A percentile compares a stretch with the other conserved stretches of the same genome.
Evolutionary conservation across 164 flowering plant species (phyloP).

Genomic region (Macadamia integrifolia): DNA sequence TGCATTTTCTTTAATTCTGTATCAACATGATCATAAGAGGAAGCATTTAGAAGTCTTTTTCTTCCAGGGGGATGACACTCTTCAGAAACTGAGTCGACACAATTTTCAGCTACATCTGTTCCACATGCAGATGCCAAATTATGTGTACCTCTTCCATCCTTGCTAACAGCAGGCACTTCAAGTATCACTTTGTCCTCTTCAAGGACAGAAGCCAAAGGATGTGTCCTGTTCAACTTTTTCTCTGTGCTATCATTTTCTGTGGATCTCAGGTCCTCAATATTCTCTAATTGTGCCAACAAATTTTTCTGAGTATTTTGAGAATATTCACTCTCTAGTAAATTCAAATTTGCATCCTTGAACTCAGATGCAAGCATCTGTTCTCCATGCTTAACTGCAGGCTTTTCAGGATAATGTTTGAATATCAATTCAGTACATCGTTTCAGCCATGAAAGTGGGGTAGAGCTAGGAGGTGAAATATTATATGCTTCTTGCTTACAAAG

Average conservation of each 20-base stretch:
- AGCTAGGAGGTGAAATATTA: slow-evolving; percentile 28
- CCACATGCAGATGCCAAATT: slow-evolving; percentile 16
- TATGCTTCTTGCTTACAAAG: slow-evolving; percentile 21
- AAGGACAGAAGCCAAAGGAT: slow-evolving; percentile 10
- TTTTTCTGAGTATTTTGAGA: slow-evolving; percentile 7
- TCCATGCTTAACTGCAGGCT: slow-evolving; percentile 10
- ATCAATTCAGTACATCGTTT: slow-evolving; percentile 55
- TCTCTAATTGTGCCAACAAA: not conserved
- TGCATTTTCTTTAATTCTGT: slow-evolving; percentile 19
- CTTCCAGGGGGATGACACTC: slow-evolving; percentile 26
- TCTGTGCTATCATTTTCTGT: slow-evolving; percentile 5
- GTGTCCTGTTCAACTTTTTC: slow-evolving; percentile 5
- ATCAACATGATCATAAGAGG: slow-evolving; percentile 18
- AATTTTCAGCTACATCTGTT: slow-evolving; percentile 14
- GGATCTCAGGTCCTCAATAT: slow-evolving; percentile 7
- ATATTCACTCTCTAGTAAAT: slow-evolving; percentile 5
- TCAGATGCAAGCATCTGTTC: slow-evolving; percentile 13
- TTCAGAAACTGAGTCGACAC: slow-evolving; percentile 14
- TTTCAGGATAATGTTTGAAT: slow-evolving; percentile 46
- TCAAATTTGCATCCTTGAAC: slow-evolving; percentile 17
- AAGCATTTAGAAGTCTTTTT: slow-evolving; percentile 31
- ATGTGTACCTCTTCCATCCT: slow-evolving; percentile 13
- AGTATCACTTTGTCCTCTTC: slow-evolving; percentile 40
- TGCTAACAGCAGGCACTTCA: slow-evolving; percentile 30
- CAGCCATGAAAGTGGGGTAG: slow-evolving; percentile 67